phyloP scores from a whole-genome alignment of 1,284 basidiomycete species.

The Thelephora terrestris region DNA sequence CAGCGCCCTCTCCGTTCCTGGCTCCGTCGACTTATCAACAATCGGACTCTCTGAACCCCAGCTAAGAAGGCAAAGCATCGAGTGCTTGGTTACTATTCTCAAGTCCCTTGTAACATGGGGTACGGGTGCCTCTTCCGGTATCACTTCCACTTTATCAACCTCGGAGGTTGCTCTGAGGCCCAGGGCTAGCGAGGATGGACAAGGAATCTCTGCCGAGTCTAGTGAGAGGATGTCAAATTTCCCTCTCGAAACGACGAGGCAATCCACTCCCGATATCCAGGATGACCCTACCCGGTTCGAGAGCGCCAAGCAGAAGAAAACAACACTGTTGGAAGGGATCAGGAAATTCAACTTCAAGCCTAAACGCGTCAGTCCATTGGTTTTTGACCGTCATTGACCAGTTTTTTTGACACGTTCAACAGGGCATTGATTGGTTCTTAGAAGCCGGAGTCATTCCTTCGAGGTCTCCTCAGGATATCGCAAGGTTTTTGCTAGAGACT shows the following conservation, averaged over 20 bases:
- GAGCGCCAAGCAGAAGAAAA: constrained; percentile 96
- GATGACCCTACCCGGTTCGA: constrained; percentile 95
- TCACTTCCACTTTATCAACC: constrained; percentile 31
- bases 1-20: constrained; percentile 55
- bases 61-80: constrained; percentile 79
- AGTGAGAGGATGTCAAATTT: constrained; percentile 36
- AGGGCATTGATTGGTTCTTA: constrained; percentile 86
- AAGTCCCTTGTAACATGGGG: constrained; percentile 89
- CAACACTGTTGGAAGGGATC: constrained; percentile 89
- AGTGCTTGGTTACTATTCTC: constrained; percentile 81
- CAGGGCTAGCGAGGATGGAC: constrained; percentile 45
- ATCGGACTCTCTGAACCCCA: constrained; percentile 74
- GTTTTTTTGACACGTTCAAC: constrained; percentile 5
- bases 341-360: constrained; percentile 99
- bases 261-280: constrained; percentile 61
- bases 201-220: constrained; percentile 43
- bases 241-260: constrained; percentile 45
- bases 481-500: constrained; percentile 78
- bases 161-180: constrained; percentile 34
- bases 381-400: background rate
- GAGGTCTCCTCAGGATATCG: constrained; percentile 72
- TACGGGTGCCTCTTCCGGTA: constrained; percentile 41
- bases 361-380: constrained; percentile 52
- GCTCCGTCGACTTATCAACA: constrained; percentile 52
- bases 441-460: constrained; percentile 85